Base-by-base conservation (phyloP, 495 filamentous ascomycete genomes). In the Xylaria grammica region DNA sequence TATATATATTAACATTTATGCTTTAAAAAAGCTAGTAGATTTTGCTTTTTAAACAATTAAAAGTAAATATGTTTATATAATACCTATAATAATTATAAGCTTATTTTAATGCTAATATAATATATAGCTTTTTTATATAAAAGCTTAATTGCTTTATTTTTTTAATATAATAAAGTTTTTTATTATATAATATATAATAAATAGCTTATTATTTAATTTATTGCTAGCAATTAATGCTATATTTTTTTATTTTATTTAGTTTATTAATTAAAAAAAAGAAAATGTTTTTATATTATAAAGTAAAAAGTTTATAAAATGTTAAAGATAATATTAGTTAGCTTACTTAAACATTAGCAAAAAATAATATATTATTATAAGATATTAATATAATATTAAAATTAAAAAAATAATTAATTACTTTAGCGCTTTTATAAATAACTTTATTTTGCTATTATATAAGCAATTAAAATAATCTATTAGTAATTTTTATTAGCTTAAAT, bases 101-200 rank as follows among this genome's bases (percentile, higher is more conserved):
- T 29, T 50, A 50, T 50, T 50, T 50, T 26, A 50, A 17, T 0
- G 13, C n/a, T 20, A 50, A 26, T 15, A 50, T 26, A 29, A 50
- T 13, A 1, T 50, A 27, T 15, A 2, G 0, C 17, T 50, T 29
- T 29, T n/a, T 50, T 26, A 48, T 48, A 48, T 50, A 50, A 4
- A 50, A 50, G 4, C 7, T 50, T 50, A 50, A 29, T 26, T 50
- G 26, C 4, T 29, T 50, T 3, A 4, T 26, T 27, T 50, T 0
- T 50, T 50, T 50, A 50, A 50, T 50, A 50, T 50, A 50, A 29
- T 50, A 50, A 0, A 50, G 24, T 15, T 50, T 26, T 27, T 50
- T 29, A 1, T 50, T 50, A 15, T 50, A 50, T 15, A 50, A 29
- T 2, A 50, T 29, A 29, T 50, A 50, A 17, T 50, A 50, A 17